Percentiles rank a stretch among this genome's conserved stretches.
Evolutionary conservation across 495 filamentous ascomycete species (phyloP).

Genomic region (Hyaloscypha hepaticicola): DNA sequence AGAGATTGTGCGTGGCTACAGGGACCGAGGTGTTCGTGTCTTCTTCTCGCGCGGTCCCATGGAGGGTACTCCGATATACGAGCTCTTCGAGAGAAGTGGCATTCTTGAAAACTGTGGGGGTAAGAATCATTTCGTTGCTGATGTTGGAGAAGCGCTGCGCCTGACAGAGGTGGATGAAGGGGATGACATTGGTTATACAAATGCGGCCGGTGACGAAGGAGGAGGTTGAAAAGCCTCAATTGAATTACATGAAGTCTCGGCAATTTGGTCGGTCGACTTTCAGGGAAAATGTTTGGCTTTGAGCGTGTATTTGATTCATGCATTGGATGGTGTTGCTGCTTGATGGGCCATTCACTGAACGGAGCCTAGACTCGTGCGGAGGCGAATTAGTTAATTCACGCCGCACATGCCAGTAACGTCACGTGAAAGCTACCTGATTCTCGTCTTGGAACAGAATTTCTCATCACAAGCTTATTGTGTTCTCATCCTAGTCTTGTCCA

Average conservation of each 20-base stretch:
- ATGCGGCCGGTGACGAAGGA: constrained; percentile 24
- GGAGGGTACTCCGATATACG: constrained; percentile 61
- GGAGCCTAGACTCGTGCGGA: not conserved
- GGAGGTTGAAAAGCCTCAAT: constrained; percentile 13
- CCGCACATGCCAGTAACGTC: not conserved
- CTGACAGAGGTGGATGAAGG: constrained; percentile 67
- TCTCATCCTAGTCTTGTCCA: not conserved
- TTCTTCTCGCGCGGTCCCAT: constrained; percentile 83
- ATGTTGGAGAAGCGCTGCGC: constrained; percentile 80
- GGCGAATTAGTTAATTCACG: not conserved
- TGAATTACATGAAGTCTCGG: not conserved
- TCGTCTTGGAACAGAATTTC: not conserved
- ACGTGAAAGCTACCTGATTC: not conserved
- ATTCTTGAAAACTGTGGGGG: constrained; percentile 82
- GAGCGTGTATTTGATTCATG: constrained; percentile 2
- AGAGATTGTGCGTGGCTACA: constrained; percentile 83
- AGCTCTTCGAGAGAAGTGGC: constrained; percentile 72
- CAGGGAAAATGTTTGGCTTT: not conserved
- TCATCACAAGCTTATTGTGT: not conserved
- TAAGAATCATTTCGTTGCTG: constrained; percentile 70
- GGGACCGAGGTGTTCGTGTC: constrained; percentile 68
- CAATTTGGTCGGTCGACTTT: not conserved
- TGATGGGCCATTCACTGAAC: not conserved
- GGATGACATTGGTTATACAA: constrained; percentile 14
- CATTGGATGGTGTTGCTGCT: not conserved